These are phyloP conservation scores for Dacryopinax primogenitus DNA, from an alignment of 768 basidiomycete genomes.

Conservation along the genomic window DNA sequence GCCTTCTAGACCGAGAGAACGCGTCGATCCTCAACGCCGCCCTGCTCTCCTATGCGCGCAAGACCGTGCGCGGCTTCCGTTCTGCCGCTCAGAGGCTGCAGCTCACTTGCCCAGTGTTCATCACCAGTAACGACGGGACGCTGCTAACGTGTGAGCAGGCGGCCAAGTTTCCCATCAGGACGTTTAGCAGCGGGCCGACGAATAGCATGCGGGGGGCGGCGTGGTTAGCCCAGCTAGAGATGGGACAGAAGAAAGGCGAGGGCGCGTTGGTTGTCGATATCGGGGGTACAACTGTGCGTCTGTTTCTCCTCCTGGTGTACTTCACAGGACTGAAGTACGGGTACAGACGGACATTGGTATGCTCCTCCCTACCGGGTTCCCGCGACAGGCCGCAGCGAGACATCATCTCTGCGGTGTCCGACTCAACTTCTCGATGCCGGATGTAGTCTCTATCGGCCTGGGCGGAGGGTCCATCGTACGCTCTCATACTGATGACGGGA, in stretches of 20 bases:
- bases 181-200: slow-evolving; percentile 49
- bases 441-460: slow-evolving; percentile 21
- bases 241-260: neutral
- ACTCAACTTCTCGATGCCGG: slow-evolving; percentile 22
- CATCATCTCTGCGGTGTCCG: slow-evolving; percentile 20
- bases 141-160: slow-evolving; percentile 29
- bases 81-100: slow-evolving; percentile 36
- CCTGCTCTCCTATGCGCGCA: slow-evolving; percentile 44
- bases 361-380: too few species aligned
- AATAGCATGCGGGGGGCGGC: slow-evolving; percentile 60
- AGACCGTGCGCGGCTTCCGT: slow-evolving; percentile 43
- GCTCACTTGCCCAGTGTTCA: slow-evolving; percentile 33
- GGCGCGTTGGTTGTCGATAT: slow-evolving; percentile 45
- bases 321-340: too few species aligned
- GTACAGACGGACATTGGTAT: too few species aligned
- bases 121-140: slow-evolving; percentile 26
- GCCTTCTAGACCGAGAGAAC: slow-evolving; percentile 53
- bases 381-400: slow-evolving; percentile 20
- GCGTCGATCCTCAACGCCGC: slow-evolving; percentile 57
- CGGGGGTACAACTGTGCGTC: slow-evolving; percentile 49
- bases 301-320: too few species aligned
- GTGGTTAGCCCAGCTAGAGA: slow-evolving; percentile 39
- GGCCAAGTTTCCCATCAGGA: slow-evolving; percentile 46
- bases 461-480: slow-evolving; percentile 24
- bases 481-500: slow-evolving; percentile 12